Evolutionary conservation across 2,329 filamentous ascomycete species (phyloP).

Genomic region (Huntiella savannae): DNA sequence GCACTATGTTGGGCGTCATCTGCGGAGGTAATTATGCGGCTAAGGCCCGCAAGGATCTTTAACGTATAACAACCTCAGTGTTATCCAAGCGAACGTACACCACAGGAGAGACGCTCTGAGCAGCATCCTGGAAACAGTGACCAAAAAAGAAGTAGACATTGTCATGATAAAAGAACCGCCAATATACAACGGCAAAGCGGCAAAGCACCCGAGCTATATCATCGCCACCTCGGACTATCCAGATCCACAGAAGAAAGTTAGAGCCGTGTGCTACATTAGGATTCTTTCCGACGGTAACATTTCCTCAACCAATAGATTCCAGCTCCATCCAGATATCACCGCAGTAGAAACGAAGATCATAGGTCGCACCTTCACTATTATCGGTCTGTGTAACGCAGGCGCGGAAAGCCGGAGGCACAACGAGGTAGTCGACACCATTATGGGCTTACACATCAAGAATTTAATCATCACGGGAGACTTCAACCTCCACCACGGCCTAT

Average conservation of each 20-base stretch:
- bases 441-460: not conserved
- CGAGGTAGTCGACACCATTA: not conserved
- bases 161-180: constrained; percentile 1
- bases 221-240: not conserved
- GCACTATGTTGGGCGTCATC: not conserved
- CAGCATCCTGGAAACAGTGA: not conserved
- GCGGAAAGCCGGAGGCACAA: not conserved
- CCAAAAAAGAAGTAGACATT: not conserved
- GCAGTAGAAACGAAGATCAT: not conserved
- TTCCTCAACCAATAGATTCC: not conserved
- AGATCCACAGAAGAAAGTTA: not conserved
- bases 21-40: not conserved
- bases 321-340: not conserved
- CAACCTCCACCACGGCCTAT: not conserved
- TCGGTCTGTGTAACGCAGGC: not conserved
- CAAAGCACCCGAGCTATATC: not conserved
- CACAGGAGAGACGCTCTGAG: not conserved
- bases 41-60: not conserved
- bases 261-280: not conserved
- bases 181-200: not conserved
- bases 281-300: not conserved
- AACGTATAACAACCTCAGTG: not conserved
- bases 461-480: not conserved
- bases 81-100: not conserved
- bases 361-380: no score